Base-by-base conservation (phyloP, 192 early-diverging fungal genomes). In the Coemansia sp. region DNA sequence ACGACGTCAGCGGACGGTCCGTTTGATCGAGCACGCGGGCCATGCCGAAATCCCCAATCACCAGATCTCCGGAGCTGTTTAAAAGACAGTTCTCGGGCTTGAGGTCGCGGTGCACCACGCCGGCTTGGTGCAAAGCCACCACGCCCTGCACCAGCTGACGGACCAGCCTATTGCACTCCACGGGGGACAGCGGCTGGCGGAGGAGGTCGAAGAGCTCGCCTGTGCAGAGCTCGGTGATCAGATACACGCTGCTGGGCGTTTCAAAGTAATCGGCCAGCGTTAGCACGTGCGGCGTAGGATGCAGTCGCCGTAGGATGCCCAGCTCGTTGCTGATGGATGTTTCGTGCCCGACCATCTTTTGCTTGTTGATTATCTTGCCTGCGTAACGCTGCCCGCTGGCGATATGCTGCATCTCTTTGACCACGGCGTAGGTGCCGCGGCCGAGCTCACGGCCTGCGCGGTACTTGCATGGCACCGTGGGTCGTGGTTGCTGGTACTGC, bases 131-230 rank as follows among this genome's bases (percentile, higher is more conserved):
- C 45, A 97, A 67, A 56, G 88, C 94, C 9, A 75, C 71, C n/a
- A 96, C 86, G 13, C 91, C 93, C 23, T 84, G 81, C 33, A 89
- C 75, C 42, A 98, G 84, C 39, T 85, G 88, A 24, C 80, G 73
- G 33, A 97, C 82, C 42, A 96, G 84, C 37, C 83, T 55, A 9
- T 90, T 88, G 3, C 92, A 94, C 57, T n/a, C n/a, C n/a, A n/a
- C n/a, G n/a, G n/a, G n/a, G n/a, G n/a, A n/a, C n/a, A n/a, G n/a
- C n/a, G n/a, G n/a, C n/a, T n/a, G n/a, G n/a, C n/a, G n/a, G n/a
- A n/a, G n/a, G n/a, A n/a, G 80, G 61, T 96, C 90, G 69, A 96
- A 97, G 24, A 99, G 74, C 73, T 99, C 96, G 30, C 96, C 96
- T 7, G 81, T 82, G 25, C 86, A 89, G 45, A 88, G 69, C 60